Evolutionary conservation across 495 filamentous ascomycete species (phyloP).

Genomic region (Lophiostoma macrostomum): DNA sequence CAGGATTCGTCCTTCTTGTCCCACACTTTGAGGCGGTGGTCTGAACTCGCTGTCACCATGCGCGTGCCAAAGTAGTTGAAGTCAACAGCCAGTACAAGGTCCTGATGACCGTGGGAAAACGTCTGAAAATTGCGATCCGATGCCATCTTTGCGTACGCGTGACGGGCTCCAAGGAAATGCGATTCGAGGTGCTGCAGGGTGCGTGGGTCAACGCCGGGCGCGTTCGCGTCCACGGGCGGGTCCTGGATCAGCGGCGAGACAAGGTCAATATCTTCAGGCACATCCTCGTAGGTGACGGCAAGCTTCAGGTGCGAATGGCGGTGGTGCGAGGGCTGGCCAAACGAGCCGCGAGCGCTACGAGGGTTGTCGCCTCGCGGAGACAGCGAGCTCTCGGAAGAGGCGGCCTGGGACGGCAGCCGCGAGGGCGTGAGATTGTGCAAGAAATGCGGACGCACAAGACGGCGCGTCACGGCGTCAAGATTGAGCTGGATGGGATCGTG

Average conservation of each 20-base stretch:
- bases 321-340: constrained; percentile 17
- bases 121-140: constrained; percentile 35
- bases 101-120: constrained; percentile 60
- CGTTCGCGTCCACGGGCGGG: constrained; percentile 14
- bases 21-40: constrained; percentile 92
- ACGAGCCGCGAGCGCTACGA: constrained; percentile 2
- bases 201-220: constrained; percentile 15
- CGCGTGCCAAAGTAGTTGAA: constrained; percentile 79
- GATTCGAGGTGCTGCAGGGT: constrained; percentile 19
- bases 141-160: constrained; percentile 32
- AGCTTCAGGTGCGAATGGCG: constrained; percentile 22
- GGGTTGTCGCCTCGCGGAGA: constrained; percentile 17
- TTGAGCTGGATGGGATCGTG: constrained; percentile 28
- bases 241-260: constrained; percentile 19
- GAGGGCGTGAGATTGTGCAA: constrained; percentile 25
- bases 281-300: constrained; percentile 13
- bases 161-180: constrained; percentile 14
- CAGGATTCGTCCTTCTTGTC: constrained; percentile 68
- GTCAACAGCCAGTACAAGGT: constrained; percentile 64
- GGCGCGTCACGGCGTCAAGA: constrained; percentile 22
- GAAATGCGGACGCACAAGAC: constrained; percentile 22
- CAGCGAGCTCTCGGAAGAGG: constrained; percentile 24
- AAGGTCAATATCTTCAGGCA: constrained; percentile 13
- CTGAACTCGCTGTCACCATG: constrained; percentile 83
- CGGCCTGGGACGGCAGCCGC: constrained; percentile 32